Base-by-base conservation (phyloP, 768 basidiomycete genomes). In the Auricularia sp. region DNA sequence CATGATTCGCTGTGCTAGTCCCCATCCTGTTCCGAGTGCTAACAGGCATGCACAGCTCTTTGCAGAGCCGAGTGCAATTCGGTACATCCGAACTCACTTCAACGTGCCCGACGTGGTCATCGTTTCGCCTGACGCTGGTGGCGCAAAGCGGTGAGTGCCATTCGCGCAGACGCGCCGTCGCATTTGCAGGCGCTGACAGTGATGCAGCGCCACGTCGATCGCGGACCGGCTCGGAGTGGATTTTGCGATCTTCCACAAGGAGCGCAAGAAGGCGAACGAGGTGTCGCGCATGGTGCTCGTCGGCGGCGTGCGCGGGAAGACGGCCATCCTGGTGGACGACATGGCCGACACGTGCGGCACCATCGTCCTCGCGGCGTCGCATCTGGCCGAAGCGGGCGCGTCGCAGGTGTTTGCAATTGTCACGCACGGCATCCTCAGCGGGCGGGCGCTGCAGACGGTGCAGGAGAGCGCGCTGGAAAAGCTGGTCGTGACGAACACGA, bases 261-360 rank as follows among this genome's bases (percentile, higher is more conserved):
- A 99, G 80, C 90, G 96, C 66, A 94, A 95, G 80, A 94, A 92
- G 77, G 92, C 92, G 36, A 96, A 95, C 75, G 89, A 93, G 67
- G 92, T 96, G 6, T 93, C 92, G 66, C 86, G 93, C 64, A 94
- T 95, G 93, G 84, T 94, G 64, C 85, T 99, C 62, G 96, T 99
- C 56, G 97, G 97, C 1, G 87, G 93, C 71, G 94, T 95, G 67
- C 86, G 84, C 72, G 93, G 87, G 73, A 94, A 98, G 78, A 82
- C 86, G 53, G 97, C 95, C 63, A 94, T 99, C 65, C 80, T 99
- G 35, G 90, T 98, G 56, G 97, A 98, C 79, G 97, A 99, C 79
- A 98, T 99, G 93, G 93, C 93, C 36, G 93, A 96, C 75, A 96
- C 93, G 53, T 96, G 93, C 70, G 93, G 93, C 62, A 99, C 97